Conservation (phyloP, 2,329 filamentous ascomycete species). For the Penicillium hordei region DNA sequence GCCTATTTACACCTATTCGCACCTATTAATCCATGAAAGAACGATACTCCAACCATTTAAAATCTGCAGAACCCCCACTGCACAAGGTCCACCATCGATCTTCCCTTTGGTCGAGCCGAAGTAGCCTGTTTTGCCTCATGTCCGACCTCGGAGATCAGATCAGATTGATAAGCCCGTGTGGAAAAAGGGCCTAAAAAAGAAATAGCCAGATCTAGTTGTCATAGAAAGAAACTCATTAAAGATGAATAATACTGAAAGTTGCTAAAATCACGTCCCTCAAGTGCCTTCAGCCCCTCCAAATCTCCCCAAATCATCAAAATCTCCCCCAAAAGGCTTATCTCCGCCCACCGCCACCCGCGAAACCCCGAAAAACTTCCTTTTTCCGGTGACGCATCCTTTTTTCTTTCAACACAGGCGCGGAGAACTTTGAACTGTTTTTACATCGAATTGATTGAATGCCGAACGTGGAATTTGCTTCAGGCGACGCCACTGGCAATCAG, state of each 20-base stretch:
- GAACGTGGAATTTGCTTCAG: constrained; percentile 14
- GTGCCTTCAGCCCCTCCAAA: not conserved
- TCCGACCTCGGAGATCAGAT: constrained; percentile 29
- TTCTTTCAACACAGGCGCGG: not conserved
- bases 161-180: constrained; percentile 28
- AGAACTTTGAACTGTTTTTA: not conserved
- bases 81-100: not conserved
- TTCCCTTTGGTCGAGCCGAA: not conserved
- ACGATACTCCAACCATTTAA: not conserved
- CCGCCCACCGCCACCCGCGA: constrained; percentile 27
- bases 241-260: not conserved
- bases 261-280: not conserved
- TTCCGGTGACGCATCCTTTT: constrained; percentile 17
- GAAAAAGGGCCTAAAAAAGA: not conserved
- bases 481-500: constrained; percentile 4
- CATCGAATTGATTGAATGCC: constrained; percentile 16
- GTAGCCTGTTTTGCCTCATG: constrained; percentile 4
- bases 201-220: not conserved
- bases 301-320: not conserved
- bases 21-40: not conserved
- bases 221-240: constrained; percentile 9
- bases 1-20: not conserved
- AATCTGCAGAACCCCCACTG: not conserved
- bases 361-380: constrained; percentile 29
- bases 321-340: constrained; percentile 21